Conservation (phyloP, 2,329 filamentous ascomycete genomes). For the Chaetomium sp. region DNA sequence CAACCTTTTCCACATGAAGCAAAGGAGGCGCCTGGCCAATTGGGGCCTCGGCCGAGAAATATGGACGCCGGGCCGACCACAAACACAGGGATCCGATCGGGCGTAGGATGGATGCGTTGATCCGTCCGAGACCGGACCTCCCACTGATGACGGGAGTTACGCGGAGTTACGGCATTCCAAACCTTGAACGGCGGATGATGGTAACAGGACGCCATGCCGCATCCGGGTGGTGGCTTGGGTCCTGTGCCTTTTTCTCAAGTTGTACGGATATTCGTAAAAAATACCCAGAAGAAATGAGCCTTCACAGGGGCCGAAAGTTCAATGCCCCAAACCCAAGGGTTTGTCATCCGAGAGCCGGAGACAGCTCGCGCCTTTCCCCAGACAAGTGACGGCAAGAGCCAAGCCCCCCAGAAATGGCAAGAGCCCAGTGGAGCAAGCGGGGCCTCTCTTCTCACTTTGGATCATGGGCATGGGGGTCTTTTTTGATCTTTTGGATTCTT, state of each 20-base stretch:
- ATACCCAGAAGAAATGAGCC: no score
- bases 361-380: constrained; percentile 8
- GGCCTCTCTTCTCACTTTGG: no score
- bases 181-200: not conserved
- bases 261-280: no score
- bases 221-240: not conserved
- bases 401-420: constrained; percentile 1
- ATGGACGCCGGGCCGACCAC: not conserved
- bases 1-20: no score
- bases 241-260: no score
- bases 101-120: no score
- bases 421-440: not conserved
- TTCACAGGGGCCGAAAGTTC: no score
- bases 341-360: constrained; percentile 6
- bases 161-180: not conserved
- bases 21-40: not conserved
- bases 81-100: no score
- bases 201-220: not conserved
- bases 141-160: no score
- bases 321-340: not conserved
- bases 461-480: no score
- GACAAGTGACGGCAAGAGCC: constrained; percentile 4
- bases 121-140: constrained; percentile 4
- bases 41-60: not conserved
- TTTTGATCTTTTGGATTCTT: no score